Percentiles rank a stretch among this genome's conserved stretches.
These are phyloP conservation scores for Pleurozium schreberi DNA, from an alignment of 225 moss, liverwort and hornwort genomes.

Conservation along the genomic window DNA sequence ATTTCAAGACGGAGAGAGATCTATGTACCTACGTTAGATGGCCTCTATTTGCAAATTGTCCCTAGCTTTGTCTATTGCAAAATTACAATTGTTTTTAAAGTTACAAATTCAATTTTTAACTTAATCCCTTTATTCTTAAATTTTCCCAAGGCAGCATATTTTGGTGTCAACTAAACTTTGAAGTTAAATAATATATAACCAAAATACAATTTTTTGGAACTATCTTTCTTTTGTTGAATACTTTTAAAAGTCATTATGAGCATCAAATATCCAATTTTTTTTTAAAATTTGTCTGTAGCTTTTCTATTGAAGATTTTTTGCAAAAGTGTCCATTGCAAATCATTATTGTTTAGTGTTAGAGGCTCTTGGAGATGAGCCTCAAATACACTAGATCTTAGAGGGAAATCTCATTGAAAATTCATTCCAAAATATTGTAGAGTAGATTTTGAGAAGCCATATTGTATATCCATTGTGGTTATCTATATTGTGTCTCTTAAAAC, in stretches of 20 bases:
- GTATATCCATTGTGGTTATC: not conserved
- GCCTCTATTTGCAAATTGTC: not conserved
- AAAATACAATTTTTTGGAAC: not conserved
- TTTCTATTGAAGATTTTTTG: not conserved
- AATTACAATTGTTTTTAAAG: not conserved
- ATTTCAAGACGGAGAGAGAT: too few species aligned
- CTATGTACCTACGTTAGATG: not conserved
- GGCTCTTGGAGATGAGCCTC: not conserved
- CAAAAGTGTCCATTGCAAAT: not conserved
- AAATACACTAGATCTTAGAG: not conserved
- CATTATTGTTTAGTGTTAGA: not conserved
- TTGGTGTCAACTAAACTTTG: not conserved
- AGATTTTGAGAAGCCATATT: not conserved
- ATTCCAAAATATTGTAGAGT: not conserved
- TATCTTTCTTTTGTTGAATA: not conserved
- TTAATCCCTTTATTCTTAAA: too few species aligned
- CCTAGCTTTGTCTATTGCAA: not conserved
- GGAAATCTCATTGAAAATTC: not conserved
- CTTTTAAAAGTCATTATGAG: not conserved
- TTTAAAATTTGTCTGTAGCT: too few species aligned
- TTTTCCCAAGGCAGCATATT: too few species aligned
- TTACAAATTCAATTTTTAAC: not conserved
- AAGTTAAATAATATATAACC: not conserved
- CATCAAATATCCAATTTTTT: not conserved
- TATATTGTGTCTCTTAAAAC: rapidly evolving